phyloP scores from a whole-genome alignment of 164 flowering plant species.

The Aristolochia fimbriata region DNA sequence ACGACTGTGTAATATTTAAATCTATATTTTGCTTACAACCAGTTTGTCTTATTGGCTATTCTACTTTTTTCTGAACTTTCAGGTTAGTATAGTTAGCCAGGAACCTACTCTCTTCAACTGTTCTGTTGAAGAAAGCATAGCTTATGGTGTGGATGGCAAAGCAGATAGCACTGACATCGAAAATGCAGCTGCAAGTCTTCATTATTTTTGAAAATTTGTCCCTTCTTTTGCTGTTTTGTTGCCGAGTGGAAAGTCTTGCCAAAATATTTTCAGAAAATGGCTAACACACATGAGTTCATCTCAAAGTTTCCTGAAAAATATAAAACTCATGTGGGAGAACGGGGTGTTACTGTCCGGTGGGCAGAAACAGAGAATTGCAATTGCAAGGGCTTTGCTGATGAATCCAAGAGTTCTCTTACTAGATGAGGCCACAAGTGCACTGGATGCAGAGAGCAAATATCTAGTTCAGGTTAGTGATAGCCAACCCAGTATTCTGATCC shows the following conservation, averaged over 20 bases:
- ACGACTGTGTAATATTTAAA: no score
- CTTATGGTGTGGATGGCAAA: conserved; percentile 79
- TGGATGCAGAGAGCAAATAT: conserved; percentile 95
- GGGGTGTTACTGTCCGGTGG: conserved; percentile 93
- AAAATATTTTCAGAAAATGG: conserved; percentile 74
- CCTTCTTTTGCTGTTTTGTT: background rate
- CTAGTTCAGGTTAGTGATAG: conserved; percentile 65
- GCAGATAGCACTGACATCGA: conserved; percentile 57
- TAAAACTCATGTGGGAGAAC: conserved; percentile 84
- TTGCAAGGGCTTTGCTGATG: conserved; percentile 93
- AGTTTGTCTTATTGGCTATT: background rate
- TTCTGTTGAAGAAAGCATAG: conserved; percentile 86
- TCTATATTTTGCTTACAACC: background rate
- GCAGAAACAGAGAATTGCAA: conserved; percentile 91
- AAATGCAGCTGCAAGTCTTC: conserved; percentile 73
- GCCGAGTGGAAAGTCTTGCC: conserved; percentile 1
- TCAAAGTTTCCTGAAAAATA: conserved; percentile 81
- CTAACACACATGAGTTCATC: conserved; percentile 92
- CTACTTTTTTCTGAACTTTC: conserved; percentile 9
- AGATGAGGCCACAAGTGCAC: conserved; percentile 99
- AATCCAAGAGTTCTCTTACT: conserved; percentile 77
- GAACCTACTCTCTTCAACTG: conserved; percentile 97
- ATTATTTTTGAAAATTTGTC: background rate
- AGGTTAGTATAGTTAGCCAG: conserved; percentile 98
- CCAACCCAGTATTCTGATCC: no score